Evolutionary conservation across 257 asterid genomes (phyloP), one percentile per base, ranked within the genome.

Genomic region (Fraxinus pennsylvanica): DNA sequence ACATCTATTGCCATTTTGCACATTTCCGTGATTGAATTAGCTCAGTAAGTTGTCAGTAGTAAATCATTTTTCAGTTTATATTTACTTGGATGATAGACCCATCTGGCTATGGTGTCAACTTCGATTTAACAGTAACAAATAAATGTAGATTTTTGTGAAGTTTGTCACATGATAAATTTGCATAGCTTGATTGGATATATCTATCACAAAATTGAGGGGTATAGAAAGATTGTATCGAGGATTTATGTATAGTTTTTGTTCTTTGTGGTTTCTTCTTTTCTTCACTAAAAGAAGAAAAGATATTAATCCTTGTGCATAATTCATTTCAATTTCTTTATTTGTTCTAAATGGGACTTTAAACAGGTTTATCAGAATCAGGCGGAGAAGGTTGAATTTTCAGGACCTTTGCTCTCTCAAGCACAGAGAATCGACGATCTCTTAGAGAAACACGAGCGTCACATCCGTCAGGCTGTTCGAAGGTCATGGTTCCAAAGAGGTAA

Each of bases 401-500:
- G 99, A 65, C 99, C 98, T 19, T 82, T 93, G 90, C 80, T 93
- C 63, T 85, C 93, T 50, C 98, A 96, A 71, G 81, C 98, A 0
- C 88, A 90, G 13, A 87, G 90, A 86, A 88, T 96, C 15, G 97
- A 96, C 0, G 97, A 96, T 76, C 94, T 91, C 80, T 79, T 93
- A 82, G 93, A 89, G 79, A 96, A 90, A 79, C 92, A 93, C 47
- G 98, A 96, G 81, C 98, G 92, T 15, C 98, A 92, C 45, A 90
- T 96, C 78, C 98, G 99, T 72, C 97, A 91, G 82, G 97, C 91
- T 9, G 97, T 92, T 83, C 87, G 97, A 45, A 84, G 94, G 82
- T 89, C 99, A 61, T 96, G 96, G 99, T 90, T 93, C 83, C 98
- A 88, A 80, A 91, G 87, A 90, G 98, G 96, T 91, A 72, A 17